phyloP scores from a whole-genome alignment of 2,329 filamentous ascomycete species.

The Xylaria sp. region DNA sequence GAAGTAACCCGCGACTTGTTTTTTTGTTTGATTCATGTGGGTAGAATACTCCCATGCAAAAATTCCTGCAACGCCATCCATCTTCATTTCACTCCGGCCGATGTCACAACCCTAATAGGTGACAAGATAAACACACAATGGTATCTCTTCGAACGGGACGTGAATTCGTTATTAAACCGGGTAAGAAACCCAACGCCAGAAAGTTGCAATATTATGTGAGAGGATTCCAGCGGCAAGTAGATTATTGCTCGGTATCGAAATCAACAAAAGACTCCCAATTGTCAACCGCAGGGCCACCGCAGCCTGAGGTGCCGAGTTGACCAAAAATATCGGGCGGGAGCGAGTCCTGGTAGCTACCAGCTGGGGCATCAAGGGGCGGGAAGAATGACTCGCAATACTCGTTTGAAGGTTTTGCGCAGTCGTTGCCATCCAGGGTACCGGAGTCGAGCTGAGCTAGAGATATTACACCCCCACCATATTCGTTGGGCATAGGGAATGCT shows the following conservation, averaged over 20 bases:
- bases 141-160: constrained; percentile 15
- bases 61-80: constrained; percentile 4
- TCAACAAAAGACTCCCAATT: constrained; percentile 44
- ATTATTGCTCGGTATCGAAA: constrained; percentile 48
- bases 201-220: neutral
- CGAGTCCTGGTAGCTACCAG: constrained; percentile 28
- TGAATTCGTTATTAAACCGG: neutral
- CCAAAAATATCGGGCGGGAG: constrained; percentile 34
- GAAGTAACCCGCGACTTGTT: too few species aligned
- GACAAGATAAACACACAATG: constrained; percentile 5
- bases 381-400: constrained; percentile 31
- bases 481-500: constrained; percentile 40
- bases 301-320: constrained; percentile 41
- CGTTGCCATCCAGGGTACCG: constrained; percentile 3
- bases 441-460: constrained; percentile 13
- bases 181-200: neutral
- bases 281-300: constrained; percentile 21
- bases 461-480: constrained; percentile 30
- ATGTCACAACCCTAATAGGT: constrained; percentile 10
- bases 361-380: constrained; percentile 36
- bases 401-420: constrained; percentile 8
- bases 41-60: neutral
- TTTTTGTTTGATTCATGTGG: neutral
- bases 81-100: neutral
- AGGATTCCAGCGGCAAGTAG: neutral